phyloP scores from a whole-genome alignment of 352 stramenopile genomes.

The Globisporangium ultimum region DNA sequence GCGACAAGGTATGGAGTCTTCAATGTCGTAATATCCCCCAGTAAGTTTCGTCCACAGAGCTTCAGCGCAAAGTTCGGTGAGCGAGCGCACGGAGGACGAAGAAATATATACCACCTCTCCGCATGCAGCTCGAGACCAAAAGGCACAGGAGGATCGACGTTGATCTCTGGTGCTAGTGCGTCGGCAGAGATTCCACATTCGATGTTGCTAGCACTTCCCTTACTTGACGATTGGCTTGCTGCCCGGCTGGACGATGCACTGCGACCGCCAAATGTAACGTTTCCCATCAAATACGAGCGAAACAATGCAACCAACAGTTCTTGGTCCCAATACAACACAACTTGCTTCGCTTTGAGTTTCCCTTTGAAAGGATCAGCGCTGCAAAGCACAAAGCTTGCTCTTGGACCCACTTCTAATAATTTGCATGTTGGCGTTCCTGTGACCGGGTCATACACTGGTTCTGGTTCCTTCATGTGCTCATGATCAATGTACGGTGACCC shows the following conservation, averaged over 20 bases:
- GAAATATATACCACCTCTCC: slow-evolving; percentile 55
- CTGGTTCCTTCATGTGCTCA: slow-evolving; percentile 15
- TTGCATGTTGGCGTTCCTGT: slow-evolving; percentile 44
- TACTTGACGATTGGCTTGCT: slow-evolving; percentile 26
- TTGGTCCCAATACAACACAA: slow-evolving; percentile 70
- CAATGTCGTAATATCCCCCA: slow-evolving; percentile 40
- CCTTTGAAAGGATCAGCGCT: slow-evolving; percentile 49
- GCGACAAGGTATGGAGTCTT: slow-evolving; percentile 25
- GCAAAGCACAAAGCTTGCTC: slow-evolving; percentile 47
- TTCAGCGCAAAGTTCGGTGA: slow-evolving; percentile 40
- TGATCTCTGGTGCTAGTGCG: not conserved
- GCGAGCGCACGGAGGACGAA: slow-evolving; percentile 39
- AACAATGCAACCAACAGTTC: slow-evolving; percentile 59
- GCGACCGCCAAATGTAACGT: slow-evolving; percentile 17
- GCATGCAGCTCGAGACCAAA: slow-evolving; percentile 44
- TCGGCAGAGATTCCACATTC: not conserved
- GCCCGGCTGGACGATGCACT: slow-evolving; percentile 7
- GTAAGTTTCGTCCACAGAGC: slow-evolving; percentile 32
- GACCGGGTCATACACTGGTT: slow-evolving; percentile 37
- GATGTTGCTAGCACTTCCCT: too few species aligned
- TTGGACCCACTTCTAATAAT: slow-evolving; percentile 54
- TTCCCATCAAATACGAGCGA: slow-evolving; percentile 46
- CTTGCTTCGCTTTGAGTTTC: slow-evolving; percentile 46
- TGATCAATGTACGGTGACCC: not conserved
- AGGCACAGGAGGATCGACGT: slow-evolving; percentile 5